phyloP scores from a whole-genome alignment of 176 grass and related monocot species.

The Phoenix dactylifera region DNA sequence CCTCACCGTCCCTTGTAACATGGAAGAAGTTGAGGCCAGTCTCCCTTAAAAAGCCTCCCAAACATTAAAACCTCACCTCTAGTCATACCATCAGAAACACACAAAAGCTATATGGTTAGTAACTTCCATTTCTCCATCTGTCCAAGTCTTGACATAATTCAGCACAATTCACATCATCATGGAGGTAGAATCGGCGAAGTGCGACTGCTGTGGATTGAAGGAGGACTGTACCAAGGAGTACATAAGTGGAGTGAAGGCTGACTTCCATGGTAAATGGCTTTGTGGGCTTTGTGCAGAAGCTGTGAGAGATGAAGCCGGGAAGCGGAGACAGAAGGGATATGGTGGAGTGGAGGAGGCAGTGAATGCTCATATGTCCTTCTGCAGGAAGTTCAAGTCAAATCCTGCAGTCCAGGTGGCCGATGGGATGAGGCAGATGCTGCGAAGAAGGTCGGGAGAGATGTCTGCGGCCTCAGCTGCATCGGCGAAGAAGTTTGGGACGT shows the following conservation, averaged over 20 bases:
- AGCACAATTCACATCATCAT: conserved; percentile 5
- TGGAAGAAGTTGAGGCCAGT: too few relatives aligned
- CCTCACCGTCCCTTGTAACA: too few relatives aligned
- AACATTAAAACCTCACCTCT: too few relatives aligned
- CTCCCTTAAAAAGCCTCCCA: too few relatives aligned
- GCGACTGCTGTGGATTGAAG: conserved; percentile 67
- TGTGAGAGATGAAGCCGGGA: conserved; percentile 61
- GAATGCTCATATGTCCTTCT: conserved; percentile 62
- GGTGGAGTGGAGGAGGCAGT: conserved; percentile 51
- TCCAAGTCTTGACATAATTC: too few relatives aligned
- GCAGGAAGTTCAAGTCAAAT: conserved; percentile 42
- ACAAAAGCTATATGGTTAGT: too few relatives aligned
- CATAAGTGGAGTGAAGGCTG: conserved; percentile 32
- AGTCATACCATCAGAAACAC: too few relatives aligned
- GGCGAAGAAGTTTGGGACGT: too few relatives aligned
- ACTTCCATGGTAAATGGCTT: conserved; percentile 60
- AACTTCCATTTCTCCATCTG: too few relatives aligned
- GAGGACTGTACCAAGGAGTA: conserved; percentile 88
- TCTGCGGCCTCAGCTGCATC: background rate
- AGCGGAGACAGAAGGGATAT: background rate
- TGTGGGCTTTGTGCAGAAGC: conserved; percentile 78
- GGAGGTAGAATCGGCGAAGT: conserved; percentile 43
- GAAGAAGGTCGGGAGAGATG: conserved; percentile 32
- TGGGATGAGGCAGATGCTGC: conserved; percentile 77
- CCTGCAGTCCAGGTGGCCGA: conserved; percentile 58